phyloP scores from a whole-genome alignment of 2,329 filamentous ascomycete species.

The Hirsutella thompsonii region DNA sequence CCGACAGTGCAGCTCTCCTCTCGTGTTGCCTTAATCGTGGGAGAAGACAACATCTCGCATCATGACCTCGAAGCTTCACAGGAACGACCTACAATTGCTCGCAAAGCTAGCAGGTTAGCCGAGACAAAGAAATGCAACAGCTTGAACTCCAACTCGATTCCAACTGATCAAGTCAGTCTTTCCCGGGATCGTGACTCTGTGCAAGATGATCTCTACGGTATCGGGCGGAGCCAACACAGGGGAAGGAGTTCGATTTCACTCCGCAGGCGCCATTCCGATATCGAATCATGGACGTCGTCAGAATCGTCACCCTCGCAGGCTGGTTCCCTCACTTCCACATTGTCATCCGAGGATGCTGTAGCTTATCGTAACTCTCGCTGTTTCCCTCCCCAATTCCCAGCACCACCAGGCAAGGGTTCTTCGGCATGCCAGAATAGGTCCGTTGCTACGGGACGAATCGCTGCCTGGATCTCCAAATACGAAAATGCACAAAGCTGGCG shows the following conservation, averaged over 20 bases:
- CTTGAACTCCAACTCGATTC: too few relatives aligned
- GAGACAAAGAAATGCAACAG: too few relatives aligned
- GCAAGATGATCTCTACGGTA: too few relatives aligned
- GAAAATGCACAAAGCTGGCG: constrained; percentile 13
- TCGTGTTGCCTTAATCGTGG: too few relatives aligned
- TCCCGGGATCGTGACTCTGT: too few relatives aligned
- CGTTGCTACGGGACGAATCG: constrained; percentile 18
- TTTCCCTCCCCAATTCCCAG: constrained; percentile 20
- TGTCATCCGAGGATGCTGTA: constrained; percentile 14
- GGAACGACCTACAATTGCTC: too few relatives aligned
- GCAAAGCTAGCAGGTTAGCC: too few relatives aligned
- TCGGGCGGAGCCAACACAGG: too few relatives aligned
- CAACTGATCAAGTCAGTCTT: too few relatives aligned
- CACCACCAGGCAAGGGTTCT: constrained; percentile 9
- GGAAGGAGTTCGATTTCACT: not conserved
- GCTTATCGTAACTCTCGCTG: constrained; percentile 16
- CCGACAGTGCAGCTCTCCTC: too few relatives aligned
- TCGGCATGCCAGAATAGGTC: constrained; percentile 13
- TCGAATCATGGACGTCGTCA: constrained; percentile 12
- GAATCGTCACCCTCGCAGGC: constrained; percentile 10
- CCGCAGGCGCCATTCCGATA: constrained; percentile 3
- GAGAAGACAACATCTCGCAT: too few relatives aligned
- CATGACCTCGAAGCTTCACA: too few relatives aligned
- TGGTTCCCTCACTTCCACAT: constrained; percentile 10
- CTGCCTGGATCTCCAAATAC: constrained; percentile 19